These are phyloP conservation scores for Actinidia chinensis DNA, from an alignment of 179 eudicot species.

Conservation along the genomic window DNA sequence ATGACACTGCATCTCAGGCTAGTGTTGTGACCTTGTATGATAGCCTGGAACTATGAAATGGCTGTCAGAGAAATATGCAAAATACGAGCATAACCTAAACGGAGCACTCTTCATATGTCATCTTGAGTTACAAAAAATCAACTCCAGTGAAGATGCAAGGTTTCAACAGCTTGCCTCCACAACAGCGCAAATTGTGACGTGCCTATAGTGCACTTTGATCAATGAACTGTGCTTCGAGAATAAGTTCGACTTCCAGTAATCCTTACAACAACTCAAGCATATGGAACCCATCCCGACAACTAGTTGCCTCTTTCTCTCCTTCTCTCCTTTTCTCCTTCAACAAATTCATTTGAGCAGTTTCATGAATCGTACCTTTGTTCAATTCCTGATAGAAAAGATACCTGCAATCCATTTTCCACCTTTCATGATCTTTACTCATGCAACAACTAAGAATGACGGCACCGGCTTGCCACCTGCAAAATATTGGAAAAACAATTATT, in stretches of 20 bases:
- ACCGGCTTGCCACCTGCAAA: conserved; percentile 19
- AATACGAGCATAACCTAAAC: neutral
- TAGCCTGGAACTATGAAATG: neutral
- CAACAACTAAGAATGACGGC: neutral
- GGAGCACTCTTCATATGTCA: neutral
- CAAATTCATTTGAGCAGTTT: neutral
- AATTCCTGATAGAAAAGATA: neutral
- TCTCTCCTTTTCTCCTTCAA: neutral
- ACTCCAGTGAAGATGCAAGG: neutral
- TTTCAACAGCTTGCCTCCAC: conserved; percentile 10
- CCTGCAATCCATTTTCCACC: neutral
- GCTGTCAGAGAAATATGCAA: neutral
- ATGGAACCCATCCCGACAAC: neutral
- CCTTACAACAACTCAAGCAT: neutral
- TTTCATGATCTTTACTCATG: neutral
- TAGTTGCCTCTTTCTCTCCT: neutral
- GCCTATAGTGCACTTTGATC: neutral
- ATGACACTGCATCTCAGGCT: neutral
- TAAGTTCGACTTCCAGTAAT: neutral
- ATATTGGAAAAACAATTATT: neutral
- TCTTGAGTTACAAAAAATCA: neutral
- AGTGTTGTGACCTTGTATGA: neutral
- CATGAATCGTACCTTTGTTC: conserved; percentile 4
- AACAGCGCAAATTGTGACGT: neutral
- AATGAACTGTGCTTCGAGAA: neutral